These are phyloP conservation scores for Tubosaeta sp. DNA, from an alignment of 768 basidiomycete species.

Conservation along the genomic window DNA sequence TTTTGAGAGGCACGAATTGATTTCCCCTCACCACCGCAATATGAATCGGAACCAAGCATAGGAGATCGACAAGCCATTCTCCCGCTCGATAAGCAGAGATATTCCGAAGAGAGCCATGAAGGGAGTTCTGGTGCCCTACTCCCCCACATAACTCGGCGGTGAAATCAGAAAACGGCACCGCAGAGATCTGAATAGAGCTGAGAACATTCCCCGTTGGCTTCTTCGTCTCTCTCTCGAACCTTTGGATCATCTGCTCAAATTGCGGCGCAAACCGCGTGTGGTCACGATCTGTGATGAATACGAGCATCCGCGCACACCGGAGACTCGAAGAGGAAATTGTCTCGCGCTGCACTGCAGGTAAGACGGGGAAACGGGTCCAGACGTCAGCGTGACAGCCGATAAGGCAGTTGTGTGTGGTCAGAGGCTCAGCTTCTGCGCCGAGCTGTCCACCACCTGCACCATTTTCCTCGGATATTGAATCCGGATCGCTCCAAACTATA, in stretches of 20 bases:
- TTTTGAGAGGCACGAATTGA: conserved; percentile 56
- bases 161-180: conserved; percentile 30
- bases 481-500: conserved; percentile 45
- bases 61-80: conserved; percentile 58
- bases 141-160: conserved; percentile 7
- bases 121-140: not conserved
- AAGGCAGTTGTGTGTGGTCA: conserved; percentile 44
- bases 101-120: conserved; percentile 17
- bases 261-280: conserved; percentile 36
- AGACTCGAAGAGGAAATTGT: conserved; percentile 36
- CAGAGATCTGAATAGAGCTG: conserved; percentile 34
- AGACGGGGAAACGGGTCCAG: conserved; percentile 59
- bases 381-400: conserved; percentile 53
- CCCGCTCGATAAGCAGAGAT: conserved; percentile 44
- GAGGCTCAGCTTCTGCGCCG: not conserved
- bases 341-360: conserved; percentile 46
- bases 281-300: conserved; percentile 41
- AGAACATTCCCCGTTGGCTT: conserved; percentile 50
- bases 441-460: conserved; percentile 12
- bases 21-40: conserved; percentile 58
- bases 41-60: conserved; percentile 64
- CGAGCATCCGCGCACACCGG: conserved; percentile 33
- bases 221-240: conserved; percentile 45
- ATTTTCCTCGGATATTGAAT: no score
- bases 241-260: conserved; percentile 41